These are phyloP conservation scores for Rhododendron mucronatum DNA, from an alignment of 148 eudicot species.

Conservation along the genomic window DNA sequence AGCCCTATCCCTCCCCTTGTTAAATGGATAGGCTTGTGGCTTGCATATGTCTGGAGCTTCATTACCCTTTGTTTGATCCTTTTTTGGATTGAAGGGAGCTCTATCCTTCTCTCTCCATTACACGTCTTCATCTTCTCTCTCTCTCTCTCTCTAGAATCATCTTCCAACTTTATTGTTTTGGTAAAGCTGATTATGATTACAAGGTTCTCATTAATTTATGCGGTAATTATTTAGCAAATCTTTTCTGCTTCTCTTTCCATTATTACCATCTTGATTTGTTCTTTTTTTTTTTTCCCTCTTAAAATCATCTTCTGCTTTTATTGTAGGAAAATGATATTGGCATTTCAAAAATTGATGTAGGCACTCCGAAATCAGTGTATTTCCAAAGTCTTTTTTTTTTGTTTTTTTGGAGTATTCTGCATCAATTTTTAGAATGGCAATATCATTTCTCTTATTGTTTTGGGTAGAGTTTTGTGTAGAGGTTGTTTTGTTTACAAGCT, in stretches of 20 bases:
- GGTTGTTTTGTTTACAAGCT: background rate
- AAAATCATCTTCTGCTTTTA: background rate
- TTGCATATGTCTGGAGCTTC: slow-evolving; percentile 42
- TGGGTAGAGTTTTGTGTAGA: no score
- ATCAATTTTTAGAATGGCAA: no score
- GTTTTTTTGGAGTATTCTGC: no score
- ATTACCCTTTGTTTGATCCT: slow-evolving; percentile 19
- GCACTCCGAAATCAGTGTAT: no score
- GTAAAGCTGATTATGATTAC: background rate
- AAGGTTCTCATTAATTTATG: no score
- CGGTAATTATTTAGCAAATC: no score
- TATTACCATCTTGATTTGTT: background rate
- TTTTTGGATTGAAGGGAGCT: slow-evolving; percentile 56
- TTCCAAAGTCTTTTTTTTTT: no score
- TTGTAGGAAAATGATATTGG: no score
- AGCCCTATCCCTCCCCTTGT: slow-evolving; percentile 9
- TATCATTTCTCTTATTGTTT: no score
- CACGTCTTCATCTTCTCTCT: background rate
- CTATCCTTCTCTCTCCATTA: slow-evolving; percentile 15
- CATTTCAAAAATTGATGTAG: no score
- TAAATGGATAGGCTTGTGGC: slow-evolving; percentile 28
- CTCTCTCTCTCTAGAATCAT: background rate
- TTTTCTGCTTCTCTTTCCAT: background rate
- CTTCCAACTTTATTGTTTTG: background rate
- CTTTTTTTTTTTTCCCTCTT: background rate